Evolutionary conservation across 2,329 filamentous ascomycete genomes (phyloP).

Genomic region (Torrubiellomyces zombiae): DNA sequence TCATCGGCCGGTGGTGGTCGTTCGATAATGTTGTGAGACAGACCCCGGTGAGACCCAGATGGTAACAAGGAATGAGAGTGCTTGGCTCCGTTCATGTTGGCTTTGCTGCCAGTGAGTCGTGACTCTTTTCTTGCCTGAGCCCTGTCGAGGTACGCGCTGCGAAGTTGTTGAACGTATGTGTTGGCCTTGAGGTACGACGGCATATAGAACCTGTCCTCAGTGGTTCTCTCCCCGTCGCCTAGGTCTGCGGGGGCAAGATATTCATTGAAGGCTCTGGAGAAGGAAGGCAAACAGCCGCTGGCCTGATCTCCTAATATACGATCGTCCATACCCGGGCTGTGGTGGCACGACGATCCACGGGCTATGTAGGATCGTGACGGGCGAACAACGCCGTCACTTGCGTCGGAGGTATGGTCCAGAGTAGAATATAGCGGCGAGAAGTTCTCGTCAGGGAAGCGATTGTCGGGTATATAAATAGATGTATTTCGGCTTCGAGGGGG

Average conservation of each 20-base stretch:
- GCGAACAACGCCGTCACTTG: conserved; percentile 28
- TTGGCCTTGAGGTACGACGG: conserved; percentile 73
- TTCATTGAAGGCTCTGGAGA: conserved; percentile 36
- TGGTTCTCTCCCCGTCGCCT: conserved; percentile 10
- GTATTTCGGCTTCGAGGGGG: conserved; percentile 4
- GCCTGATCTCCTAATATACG: conserved; percentile 15
- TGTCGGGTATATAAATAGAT: conserved; percentile 13
- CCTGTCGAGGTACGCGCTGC: conserved; percentile 51
- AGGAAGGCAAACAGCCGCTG: conserved; percentile 20
- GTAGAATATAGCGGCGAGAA: conserved; percentile 29
- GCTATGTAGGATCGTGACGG: conserved; percentile 6
- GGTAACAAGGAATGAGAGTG: conserved; percentile 24
- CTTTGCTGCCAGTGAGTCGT: conserved; percentile 3
- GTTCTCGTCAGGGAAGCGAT: conserved; percentile 13
- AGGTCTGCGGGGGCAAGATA: conserved; percentile 21
- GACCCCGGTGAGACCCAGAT: conserved; percentile 49
- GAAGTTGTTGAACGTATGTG: conserved; percentile 59
- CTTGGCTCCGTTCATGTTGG: conserved; percentile 34
- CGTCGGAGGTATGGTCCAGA: conserved; percentile 22
- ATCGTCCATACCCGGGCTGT: conserved; percentile 15
- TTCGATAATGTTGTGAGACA: conserved; percentile 75
- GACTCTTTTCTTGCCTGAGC: conserved; percentile 32
- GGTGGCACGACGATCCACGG: conserved; percentile 2
- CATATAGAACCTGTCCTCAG: conserved; percentile 46
- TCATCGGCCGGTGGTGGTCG: conserved; percentile 49